A percentile compares a stretch with the other conserved stretches of the same genome.
phyloP scores from a whole-genome alignment of 306 rosid species.

The Vicia villosa region DNA sequence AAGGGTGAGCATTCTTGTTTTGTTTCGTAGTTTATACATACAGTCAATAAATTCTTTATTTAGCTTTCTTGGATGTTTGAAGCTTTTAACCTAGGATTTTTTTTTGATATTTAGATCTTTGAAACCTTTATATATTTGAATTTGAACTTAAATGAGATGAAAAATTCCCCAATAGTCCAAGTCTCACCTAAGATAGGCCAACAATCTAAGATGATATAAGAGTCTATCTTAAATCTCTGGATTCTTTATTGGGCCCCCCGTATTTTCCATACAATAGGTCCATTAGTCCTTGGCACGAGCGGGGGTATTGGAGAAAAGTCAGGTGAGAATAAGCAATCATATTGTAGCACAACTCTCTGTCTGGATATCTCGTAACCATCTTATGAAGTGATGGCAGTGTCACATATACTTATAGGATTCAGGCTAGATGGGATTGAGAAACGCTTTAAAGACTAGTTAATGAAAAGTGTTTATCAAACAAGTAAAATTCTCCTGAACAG shows the following conservation, averaged over 20 bases:
- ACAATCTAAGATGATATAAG: not conserved
- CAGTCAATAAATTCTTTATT: not conserved
- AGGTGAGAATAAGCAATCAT: not conserved
- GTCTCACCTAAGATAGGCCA: not conserved
- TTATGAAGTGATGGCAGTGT: not conserved
- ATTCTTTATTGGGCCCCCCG: not conserved
- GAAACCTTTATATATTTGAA: not conserved
- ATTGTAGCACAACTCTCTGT: not conserved
- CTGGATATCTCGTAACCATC: constrained; percentile 5
- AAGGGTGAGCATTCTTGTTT: constrained; percentile 64
- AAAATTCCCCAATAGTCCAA: not conserved
- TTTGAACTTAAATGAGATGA: constrained; percentile 4
- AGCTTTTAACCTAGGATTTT: constrained; percentile 2
- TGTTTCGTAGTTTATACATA: constrained; percentile 13
- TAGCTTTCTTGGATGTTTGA: constrained; percentile 17
- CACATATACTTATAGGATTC: not conserved
- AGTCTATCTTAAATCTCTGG: not conserved
- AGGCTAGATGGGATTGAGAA: not conserved
- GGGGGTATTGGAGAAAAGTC: not conserved
- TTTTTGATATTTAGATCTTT: not conserved
- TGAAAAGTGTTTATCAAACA: constrained; percentile 1
- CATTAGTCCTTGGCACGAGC: not conserved
- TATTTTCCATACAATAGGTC: not conserved
- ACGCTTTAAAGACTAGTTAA: constrained; percentile 6
- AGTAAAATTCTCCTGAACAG: not conserved